Evolutionary conservation across 176 grass and related monocot genomes (phyloP), one percentile per base, ranked within the genome.

Genomic region (Microstegium vimineum): DNA sequence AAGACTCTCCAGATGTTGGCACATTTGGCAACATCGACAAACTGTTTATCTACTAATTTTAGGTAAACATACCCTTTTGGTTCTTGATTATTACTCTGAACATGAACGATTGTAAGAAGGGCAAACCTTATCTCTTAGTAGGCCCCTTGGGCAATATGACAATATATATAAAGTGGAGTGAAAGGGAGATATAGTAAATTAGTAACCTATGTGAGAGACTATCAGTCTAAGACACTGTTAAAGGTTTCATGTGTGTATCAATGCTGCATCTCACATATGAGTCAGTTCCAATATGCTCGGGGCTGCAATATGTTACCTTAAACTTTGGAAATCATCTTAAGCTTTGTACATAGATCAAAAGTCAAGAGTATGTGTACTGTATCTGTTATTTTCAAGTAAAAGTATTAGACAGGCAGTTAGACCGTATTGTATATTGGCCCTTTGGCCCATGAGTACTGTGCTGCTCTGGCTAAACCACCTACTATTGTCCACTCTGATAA

Each of bases 1-100:
- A 98, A 98, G 82, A 86, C 51, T 70, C 86, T 98, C 62, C 81
- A 69, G 57, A 87, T 95, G 82, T 86, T 98, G 80, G 84, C 88
- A 72, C 83, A 66, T 82, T 86, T 98, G 82, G 86, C 84, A 71
- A 93, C 77, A 84, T 92, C 89, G 22, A 63, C 38, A 66, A 78
- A 60, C 41, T 56, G 90, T 84, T 69, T 98, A 73, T 93, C 90
- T 66, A 78, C 86, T 80, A 74, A 82, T 68, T 91, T 95, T 72
- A 93, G 95, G 95, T 92, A 91, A 89, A 83, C 38, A 0, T 62
- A 61, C 79, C 35, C 59, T 28, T 87, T 57, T 69, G 47, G 71
- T 83, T 74, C 15, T 79, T 66, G 56, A 79, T 62, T 66, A 45
- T 85, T 85, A 28, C 31, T 90, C 34, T 84, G 25, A 20, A 83